phyloP scores from a whole-genome alignment of 2,329 filamentous ascomycete species.

The Colletotrichum higginsianum region DNA sequence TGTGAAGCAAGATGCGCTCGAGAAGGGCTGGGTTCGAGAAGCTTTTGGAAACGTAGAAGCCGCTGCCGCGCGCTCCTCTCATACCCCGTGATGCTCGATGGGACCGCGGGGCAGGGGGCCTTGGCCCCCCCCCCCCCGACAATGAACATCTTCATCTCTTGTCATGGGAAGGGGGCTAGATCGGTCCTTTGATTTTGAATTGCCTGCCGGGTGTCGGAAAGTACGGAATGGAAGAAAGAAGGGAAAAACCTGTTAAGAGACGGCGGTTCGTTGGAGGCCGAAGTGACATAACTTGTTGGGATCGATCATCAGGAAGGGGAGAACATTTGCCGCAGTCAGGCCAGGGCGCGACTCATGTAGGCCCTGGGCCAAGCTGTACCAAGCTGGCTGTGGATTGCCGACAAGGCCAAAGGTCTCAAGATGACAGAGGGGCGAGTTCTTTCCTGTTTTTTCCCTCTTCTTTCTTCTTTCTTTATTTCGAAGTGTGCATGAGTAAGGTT shows the following conservation, averaged over 20 bases:
- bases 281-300: conserved; percentile 31
- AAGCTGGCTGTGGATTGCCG: background rate
- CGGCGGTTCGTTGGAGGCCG: conserved; percentile 30
- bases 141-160: conserved; percentile 24
- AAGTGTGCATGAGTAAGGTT: background rate
- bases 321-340: conserved; percentile 20
- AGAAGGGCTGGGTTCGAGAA: too few species aligned
- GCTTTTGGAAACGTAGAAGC: too few species aligned
- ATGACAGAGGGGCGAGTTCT: too few species aligned
- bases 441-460: too few species aligned
- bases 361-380: conserved; percentile 7
- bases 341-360: conserved; percentile 34
- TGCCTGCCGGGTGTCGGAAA: conserved; percentile 18
- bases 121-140: background rate
- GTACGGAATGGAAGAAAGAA: background rate
- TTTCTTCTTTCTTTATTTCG: background rate
- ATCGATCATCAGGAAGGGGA: too few species aligned
- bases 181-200: background rate
- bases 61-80: too few species aligned
- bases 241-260: background rate
- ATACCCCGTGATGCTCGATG: too few species aligned
- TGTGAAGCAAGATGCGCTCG: background rate
- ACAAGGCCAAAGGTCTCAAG: background rate
- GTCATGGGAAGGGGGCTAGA: background rate
- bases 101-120: too few species aligned